Base-by-base conservation (phyloP, 1,284 basidiomycete genomes). In the Lentinus polychrous region DNA sequence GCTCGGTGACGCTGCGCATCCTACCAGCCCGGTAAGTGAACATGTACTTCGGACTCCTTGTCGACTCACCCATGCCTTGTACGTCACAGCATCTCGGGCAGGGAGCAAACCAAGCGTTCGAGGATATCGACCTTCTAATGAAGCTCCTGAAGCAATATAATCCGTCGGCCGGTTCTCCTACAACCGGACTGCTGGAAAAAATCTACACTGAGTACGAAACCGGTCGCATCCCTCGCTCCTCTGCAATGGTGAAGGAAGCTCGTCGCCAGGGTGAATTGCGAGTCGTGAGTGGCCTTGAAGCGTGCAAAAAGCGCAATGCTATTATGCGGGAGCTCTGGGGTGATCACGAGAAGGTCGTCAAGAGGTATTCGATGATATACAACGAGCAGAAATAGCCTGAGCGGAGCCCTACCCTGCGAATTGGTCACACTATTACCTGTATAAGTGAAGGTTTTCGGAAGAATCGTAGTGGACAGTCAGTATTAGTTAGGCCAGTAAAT, bases 91-190 rank as follows among this genome's bases (percentile, higher is more conserved):
- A 75, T 54, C 65, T 76, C 17, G 73, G 73, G 1, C 74, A 75
- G 59, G 73, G 73, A 20, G 72, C 74, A 5, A 75, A 74, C 53
- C 73, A 74, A 54, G 69, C 73, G 0, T 67, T 74, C 49, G 72
- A 74, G 51, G 74, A 75, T 54, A 57, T 70, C 38, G 70, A 69
- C 46, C 64, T 67, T 49, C 61, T 76, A 15, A 60, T 66, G 11
- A 62, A 62, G 2, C 60, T 69, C 5, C 63, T 75, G 5, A 45
- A 54, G 18, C 55, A 66, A 43, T 55, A 70, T 55, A 68, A 71
- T 50, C 60, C 67, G 0, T 51, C 57, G 6, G 55, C 57, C 1
- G 37, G 32, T 14, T 14, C 57, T n/a, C 69, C 64, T 1, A 59
- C 66, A 3, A 66, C 65, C 2, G 56, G 54, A 8, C 44, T 49